A percentile compares a stretch with the other conserved stretches of the same genome.
These are phyloP conservation scores for Fragilariopsis cylindrus DNA, from an alignment of 108 stramenopile genomes.

Conservation along the genomic window DNA sequence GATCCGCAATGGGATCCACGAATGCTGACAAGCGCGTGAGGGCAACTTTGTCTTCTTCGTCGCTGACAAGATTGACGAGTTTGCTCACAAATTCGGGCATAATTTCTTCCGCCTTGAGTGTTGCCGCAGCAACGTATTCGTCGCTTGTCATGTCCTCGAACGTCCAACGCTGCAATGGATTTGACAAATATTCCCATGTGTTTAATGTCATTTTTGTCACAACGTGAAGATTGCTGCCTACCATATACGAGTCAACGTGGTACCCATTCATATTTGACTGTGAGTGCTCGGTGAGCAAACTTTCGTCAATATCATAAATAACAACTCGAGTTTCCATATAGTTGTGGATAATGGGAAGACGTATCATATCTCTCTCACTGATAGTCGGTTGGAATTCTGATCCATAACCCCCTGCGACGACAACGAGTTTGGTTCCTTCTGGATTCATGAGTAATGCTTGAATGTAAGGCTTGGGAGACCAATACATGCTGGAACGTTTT, in stretches of 20 bases:
- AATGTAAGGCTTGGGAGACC: slow-evolving; percentile 7
- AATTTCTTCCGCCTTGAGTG: slow-evolving; percentile 24
- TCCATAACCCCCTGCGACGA: slow-evolving; percentile 24
- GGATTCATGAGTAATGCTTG: slow-evolving; percentile 27
- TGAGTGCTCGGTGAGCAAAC: slow-evolving; percentile 4
- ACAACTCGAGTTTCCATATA: slow-evolving; percentile 31
- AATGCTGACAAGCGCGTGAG: slow-evolving; percentile 28
- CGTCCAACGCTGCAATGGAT: slow-evolving; percentile 32
- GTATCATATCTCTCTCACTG: not conserved
- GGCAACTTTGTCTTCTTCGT: slow-evolving; percentile 13
- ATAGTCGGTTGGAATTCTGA: not conserved
- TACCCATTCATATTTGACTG: slow-evolving; percentile 31
- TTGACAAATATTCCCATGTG: slow-evolving; percentile 15
- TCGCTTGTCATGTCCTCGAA: slow-evolving; percentile 30
- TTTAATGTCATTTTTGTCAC: slow-evolving; percentile 26
- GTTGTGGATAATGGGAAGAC: slow-evolving; percentile 19
- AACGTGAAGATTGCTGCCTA: slow-evolving; percentile 28
- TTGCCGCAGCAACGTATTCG: slow-evolving; percentile 32
- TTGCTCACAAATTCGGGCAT: slow-evolving; percentile 34
- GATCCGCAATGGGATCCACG: slow-evolving; percentile 16
- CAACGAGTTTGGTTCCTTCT: slow-evolving; percentile 20
- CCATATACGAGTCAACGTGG: slow-evolving; percentile 24
- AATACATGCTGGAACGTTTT: not conserved
- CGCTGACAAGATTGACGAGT: slow-evolving; percentile 5
- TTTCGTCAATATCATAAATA: slow-evolving; percentile 35